Evolutionary conservation across 306 rosid genomes (phyloP).

Genomic region (Quercus variabilis): DNA sequence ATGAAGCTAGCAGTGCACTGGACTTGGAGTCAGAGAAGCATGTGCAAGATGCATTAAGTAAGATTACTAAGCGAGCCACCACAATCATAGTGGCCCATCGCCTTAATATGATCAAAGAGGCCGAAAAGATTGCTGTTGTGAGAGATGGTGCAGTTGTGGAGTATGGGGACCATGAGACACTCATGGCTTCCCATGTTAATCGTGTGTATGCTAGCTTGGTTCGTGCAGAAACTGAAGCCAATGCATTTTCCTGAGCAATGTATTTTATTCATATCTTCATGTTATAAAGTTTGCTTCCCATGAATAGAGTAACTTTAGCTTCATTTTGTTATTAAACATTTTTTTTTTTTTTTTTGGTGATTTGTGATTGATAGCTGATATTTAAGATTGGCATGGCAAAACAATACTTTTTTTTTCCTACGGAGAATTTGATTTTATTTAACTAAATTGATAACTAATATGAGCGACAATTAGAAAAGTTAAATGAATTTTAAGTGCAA

Average conservation of each 20-base stretch:
- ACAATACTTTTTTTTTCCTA: too few relatives aligned
- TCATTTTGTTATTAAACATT: background rate
- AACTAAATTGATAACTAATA: background rate
- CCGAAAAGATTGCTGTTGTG: constrained; percentile 68
- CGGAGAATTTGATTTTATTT: too few relatives aligned
- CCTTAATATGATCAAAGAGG: constrained; percentile 67
- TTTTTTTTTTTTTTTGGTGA: background rate
- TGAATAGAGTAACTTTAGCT: background rate
- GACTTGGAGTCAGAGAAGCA: constrained; percentile 81
- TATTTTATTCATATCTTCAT: background rate
- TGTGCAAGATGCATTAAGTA: constrained; percentile 64
- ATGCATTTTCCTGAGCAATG: constrained; percentile 50
- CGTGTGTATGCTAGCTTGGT: constrained; percentile 71
- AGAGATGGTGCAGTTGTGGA: constrained; percentile 67
- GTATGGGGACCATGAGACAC: constrained; percentile 69
- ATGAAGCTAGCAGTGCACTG: constrained; percentile 94
- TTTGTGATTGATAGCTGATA: background rate
- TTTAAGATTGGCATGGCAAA: too few relatives aligned
- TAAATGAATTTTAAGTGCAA: background rate
- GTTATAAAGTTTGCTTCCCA: background rate
- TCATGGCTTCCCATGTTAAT: constrained; percentile 47
- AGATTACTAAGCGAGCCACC: constrained; percentile 52
- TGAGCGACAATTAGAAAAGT: too few relatives aligned
- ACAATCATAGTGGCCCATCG: constrained; percentile 79
- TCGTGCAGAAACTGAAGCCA: constrained; percentile 71